Conservation (phyloP, 2,329 filamentous ascomycete species). For the Graphiopsis chlorocephala region DNA sequence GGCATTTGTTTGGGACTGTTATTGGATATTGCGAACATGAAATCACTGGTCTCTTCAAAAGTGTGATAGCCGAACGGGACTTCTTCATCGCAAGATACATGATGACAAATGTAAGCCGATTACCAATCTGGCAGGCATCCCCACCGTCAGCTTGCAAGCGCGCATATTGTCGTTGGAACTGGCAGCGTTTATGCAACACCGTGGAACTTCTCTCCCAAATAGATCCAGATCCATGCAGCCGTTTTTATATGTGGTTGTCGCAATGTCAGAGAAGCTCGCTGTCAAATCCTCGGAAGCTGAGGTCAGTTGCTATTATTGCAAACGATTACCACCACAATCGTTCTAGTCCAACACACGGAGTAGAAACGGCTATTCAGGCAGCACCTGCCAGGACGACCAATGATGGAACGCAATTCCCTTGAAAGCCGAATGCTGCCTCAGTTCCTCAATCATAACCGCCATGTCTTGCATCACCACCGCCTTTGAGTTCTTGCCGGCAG, state of each 20-base stretch:
- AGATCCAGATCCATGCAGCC: no score
- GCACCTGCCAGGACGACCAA: neutral
- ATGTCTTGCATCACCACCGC: neutral
- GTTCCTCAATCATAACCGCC: neutral
- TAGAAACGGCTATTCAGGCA: neutral
- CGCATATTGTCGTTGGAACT: neutral
- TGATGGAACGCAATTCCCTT: neutral
- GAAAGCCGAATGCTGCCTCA: neutral
- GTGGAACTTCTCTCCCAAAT: neutral
- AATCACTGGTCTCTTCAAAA: neutral
- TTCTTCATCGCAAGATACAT: neutral
- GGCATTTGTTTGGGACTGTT: neutral
- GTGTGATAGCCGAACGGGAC: neutral
- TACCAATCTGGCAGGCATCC: neutral
- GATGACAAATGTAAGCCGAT: neutral
- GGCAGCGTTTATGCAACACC: neutral
- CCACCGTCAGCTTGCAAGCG: neutral
- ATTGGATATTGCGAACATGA: neutral
- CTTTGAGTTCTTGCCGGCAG: neutral
- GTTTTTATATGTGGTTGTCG: neutral
- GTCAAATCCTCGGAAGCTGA: neutral
- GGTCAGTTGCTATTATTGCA: neutral
- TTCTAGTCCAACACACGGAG: neutral
- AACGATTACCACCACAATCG: neutral
- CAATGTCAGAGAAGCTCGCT: neutral